A percentile compares a stretch with the other conserved stretches of the same genome.
These are phyloP conservation scores for Aspergillus hiratsukae DNA, from an alignment of 2,329 filamentous ascomycete species.

Conservation along the genomic window DNA sequence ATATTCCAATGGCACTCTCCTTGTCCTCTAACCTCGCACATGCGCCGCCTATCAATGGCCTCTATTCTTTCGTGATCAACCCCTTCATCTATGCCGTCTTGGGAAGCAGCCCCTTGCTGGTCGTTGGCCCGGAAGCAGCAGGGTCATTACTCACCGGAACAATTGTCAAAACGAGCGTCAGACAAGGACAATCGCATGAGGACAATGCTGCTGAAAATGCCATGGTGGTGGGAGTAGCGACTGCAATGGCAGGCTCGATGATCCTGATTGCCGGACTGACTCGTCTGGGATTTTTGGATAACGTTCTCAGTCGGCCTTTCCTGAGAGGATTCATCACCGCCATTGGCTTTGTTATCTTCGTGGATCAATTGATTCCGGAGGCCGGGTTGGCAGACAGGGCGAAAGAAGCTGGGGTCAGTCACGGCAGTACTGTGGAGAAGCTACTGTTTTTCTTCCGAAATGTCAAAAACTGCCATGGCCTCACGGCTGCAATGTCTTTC, in stretches of 20 bases:
- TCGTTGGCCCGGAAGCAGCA: conserved; percentile 91
- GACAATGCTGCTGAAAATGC: conserved; percentile 70
- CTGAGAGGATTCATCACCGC: conserved; percentile 94
- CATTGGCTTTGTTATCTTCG: conserved; percentile 91
- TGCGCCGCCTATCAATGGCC: conserved; percentile 84
- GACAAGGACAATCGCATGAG: conserved; percentile 59
- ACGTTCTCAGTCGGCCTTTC: conserved; percentile 88
- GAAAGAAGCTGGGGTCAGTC: conserved; percentile 58
- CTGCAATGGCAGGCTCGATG: conserved; percentile 79
- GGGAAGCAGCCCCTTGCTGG: conserved; percentile 86
- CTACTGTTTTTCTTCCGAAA: conserved; percentile 72
- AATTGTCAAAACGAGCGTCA: conserved; percentile 74
- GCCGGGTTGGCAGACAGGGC: conserved; percentile 69
- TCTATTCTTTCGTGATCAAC: conserved; percentile 92
- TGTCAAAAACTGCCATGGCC: conserved; percentile 59
- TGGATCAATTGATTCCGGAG: conserved; percentile 91
- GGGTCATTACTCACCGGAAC: conserved; percentile 86
- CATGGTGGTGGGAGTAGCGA: conserved; percentile 79
- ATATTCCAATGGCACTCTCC: conserved; percentile 94
- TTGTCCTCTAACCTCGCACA: conserved; percentile 89
- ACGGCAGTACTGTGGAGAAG: conserved; percentile 85
- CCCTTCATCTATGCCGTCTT: conserved; percentile 87
- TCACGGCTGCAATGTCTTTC: conserved; percentile 73
- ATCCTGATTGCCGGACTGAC: conserved; percentile 84
- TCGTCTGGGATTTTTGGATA: conserved; percentile 87